phyloP scores from a whole-genome alignment of 2,329 filamentous ascomycete species.

The Eurotiales sp. region DNA sequence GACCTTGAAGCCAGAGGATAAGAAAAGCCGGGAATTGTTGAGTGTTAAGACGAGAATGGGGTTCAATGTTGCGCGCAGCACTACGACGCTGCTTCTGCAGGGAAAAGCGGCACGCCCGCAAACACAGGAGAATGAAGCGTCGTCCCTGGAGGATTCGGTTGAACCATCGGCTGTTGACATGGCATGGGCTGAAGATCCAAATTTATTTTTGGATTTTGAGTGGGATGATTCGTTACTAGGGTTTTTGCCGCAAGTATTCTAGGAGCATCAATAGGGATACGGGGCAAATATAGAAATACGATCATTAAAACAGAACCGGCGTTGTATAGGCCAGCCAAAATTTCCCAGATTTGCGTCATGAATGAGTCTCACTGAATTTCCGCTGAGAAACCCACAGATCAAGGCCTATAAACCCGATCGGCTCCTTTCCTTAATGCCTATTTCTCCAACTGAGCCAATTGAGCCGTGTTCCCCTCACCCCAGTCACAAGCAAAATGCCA shows the following conservation, averaged over 20 bases:
- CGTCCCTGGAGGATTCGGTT: background rate
- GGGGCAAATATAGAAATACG: no score
- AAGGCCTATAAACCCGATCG: slow-evolving; percentile 3
- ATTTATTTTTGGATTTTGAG: slow-evolving; percentile 8
- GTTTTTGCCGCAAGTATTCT: no score
- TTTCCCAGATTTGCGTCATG: no score
- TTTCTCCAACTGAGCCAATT: slow-evolving; percentile 8
- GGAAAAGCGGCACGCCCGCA: background rate
- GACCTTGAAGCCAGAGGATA: slow-evolving; percentile 1
- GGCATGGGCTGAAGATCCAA: background rate
- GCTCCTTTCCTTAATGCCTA: slow-evolving; percentile 9
- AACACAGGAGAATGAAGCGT: slow-evolving; percentile 3
- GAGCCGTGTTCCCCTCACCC: slow-evolving; percentile 11
- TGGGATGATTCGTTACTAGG: slow-evolving; percentile 10
- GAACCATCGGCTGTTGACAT: background rate
- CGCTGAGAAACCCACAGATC: slow-evolving; percentile 10
- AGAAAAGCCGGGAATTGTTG: slow-evolving; percentile 4
- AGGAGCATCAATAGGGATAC: no score
- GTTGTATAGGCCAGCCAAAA: no score
- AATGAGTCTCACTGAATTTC: no score
- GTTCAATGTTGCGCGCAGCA: slow-evolving; percentile 7
- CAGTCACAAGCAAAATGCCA: slow-evolving; percentile 4
- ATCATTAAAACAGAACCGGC: no score
- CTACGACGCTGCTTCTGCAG: background rate
- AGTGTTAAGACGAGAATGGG: slow-evolving; percentile 8